Evolutionary conservation across 352 stramenopile genomes (phyloP), one percentile per base, ranked within the genome.

Genomic region (Globisporangium radiosum): DNA sequence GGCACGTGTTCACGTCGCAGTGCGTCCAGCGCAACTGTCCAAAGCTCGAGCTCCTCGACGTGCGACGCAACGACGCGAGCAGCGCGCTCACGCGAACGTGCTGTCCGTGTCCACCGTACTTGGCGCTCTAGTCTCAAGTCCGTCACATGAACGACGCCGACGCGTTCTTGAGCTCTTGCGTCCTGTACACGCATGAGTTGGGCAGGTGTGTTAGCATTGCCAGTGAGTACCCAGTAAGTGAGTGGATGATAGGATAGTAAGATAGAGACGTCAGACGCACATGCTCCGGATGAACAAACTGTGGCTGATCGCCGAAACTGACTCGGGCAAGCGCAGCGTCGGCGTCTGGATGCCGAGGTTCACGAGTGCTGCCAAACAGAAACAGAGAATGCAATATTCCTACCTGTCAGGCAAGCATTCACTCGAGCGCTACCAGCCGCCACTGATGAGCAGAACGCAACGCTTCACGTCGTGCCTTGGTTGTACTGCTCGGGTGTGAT

Each of bases 81-180:
- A 66, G 63, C 13, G 59, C 74, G 3, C 64, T 88, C 15, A 82
- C 75, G 11, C 66, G 74, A 17, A 73, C 78, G 1, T 86, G 86
- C 50, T 75, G 72, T 53, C 78, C 78, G 3, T 86, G 78, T 39
- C 78, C 76, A 47, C 38, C 70, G 3, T 76, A 84, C 42, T 57
- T 88, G 17, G 60, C 80, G 61, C 85, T 86, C 64, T 88, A 68
- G 25, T 25, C 45, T 48, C 2, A 5, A 2, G 15, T 40, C 3
- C 13, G 33, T 76, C 56, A 87, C 71, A 88, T 85, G 68, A 88
- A 82, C 7, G 75, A 85, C 11, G 65, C 64, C 0, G 78, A 80
- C 7, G 78, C 76, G 38, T 88, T 87, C 67, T 87, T 87, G 60
- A 88, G 68, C 62, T 88, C 78, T 63, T 88, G 78, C 0, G 68